Evolutionary conservation across 1,139 yeast species (phyloP).

Genomic region (Taphrina confusa): DNA sequence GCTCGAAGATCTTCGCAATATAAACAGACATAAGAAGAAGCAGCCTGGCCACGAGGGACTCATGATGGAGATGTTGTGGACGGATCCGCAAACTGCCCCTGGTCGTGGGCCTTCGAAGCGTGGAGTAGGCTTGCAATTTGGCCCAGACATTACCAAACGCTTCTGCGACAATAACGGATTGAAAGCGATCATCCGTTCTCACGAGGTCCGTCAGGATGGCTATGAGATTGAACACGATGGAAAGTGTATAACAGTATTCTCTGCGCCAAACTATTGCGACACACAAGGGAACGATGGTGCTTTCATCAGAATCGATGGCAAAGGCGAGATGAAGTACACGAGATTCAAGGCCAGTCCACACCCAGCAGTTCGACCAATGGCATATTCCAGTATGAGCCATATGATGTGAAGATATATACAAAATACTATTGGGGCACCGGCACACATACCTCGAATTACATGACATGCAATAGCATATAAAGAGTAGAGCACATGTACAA

Average conservation of each 20-base stretch:
- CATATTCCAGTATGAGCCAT: slow-evolving; percentile 35
- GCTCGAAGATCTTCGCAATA: slow-evolving; percentile 68
- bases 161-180: slow-evolving; percentile 73
- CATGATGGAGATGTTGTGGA: slow-evolving; percentile 96
- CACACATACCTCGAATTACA: too few species aligned
- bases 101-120: slow-evolving; percentile 90
- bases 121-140: slow-evolving; percentile 94
- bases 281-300: slow-evolving; percentile 89
- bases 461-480: too few species aligned
- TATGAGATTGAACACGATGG: slow-evolving; percentile 86
- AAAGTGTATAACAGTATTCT: slow-evolving; percentile 81
- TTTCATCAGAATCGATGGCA: slow-evolving; percentile 57
- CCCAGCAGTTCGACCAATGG: slow-evolving; percentile 90
- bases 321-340: slow-evolving; percentile 57
- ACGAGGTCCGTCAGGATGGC: slow-evolving; percentile 92
- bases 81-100: slow-evolving; percentile 79
- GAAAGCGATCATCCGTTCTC: slow-evolving; percentile 84
- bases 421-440: too few species aligned
- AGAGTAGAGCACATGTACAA: slow-evolving; percentile 3
- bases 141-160: slow-evolving; percentile 85
- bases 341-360: slow-evolving; percentile 82
- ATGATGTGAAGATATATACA: slow-evolving; percentile 19
- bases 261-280: slow-evolving; percentile 93
- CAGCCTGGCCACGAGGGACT: slow-evolving; percentile 92
- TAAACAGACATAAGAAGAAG: slow-evolving; percentile 64